These are phyloP conservation scores for Kluyveromyces siamensis DNA, from an alignment of 805 yeast species.

Conservation along the genomic window DNA sequence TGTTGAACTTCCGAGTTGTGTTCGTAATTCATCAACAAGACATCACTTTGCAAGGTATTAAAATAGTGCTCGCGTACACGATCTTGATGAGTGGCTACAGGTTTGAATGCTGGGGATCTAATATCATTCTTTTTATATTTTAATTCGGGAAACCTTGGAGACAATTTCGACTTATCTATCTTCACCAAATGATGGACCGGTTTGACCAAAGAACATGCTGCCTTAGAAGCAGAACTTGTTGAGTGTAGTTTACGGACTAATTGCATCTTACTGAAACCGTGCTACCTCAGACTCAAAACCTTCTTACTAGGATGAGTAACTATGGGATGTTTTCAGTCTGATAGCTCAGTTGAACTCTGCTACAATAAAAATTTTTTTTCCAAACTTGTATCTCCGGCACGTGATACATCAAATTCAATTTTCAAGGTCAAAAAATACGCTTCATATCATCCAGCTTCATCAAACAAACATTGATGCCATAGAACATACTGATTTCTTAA, in stretches of 20 bases:
- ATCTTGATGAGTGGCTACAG: conserved; percentile 68
- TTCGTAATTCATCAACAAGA: conserved; percentile 65
- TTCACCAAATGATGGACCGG: conserved; percentile 90
- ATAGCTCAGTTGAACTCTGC: neutral
- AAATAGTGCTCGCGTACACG: conserved; percentile 69
- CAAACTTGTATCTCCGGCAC: neutral
- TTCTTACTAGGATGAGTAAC: no score
- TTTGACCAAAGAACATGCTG: conserved; percentile 63
- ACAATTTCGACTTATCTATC: conserved; percentile 62
- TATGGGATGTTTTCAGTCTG: no score
- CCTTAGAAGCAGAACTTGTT: conserved; percentile 33
- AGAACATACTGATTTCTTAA: no score
- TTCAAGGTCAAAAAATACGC: neutral
- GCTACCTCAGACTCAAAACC: neutral
- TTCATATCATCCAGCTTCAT: no score
- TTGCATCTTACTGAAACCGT: conserved; percentile 1
- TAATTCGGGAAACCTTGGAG: conserved; percentile 65
- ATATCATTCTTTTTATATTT: conserved; percentile 64
- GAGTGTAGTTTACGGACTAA: conserved; percentile 15
- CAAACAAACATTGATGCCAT: no score
- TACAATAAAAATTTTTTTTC: no score
- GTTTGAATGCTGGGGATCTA: conserved; percentile 69
- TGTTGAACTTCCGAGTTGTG: conserved; percentile 46
- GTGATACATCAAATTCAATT: neutral
- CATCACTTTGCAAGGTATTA: conserved; percentile 66